Conservation (phyloP, 225 moss, liverwort and hornwort species). For the Pseudisothecium myosuroides region DNA sequence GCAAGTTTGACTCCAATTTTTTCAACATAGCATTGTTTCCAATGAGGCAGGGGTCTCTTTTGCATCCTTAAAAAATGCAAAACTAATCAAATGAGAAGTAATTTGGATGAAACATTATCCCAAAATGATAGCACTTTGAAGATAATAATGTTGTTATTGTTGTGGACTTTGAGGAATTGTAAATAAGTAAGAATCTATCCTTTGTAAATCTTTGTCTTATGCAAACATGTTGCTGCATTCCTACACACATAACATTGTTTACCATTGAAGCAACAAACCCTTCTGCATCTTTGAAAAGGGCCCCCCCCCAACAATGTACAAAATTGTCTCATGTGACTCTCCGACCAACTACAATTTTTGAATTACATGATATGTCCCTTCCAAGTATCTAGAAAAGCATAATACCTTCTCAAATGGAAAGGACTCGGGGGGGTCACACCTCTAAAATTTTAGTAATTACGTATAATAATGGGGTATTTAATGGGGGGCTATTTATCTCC, state of each 20-base stretch:
- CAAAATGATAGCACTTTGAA: background rate
- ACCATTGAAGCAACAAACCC: accelerated
- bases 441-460: too few species aligned
- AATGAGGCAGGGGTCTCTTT: background rate
- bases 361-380: accelerated
- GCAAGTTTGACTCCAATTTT: accelerated
- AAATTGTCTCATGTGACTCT: too few species aligned
- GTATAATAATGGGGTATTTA: too few species aligned
- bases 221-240: accelerated
- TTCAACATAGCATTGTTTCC: background rate
- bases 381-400: accelerated
- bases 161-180: too few species aligned
- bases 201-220: background rate
- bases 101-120: background rate
- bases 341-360: background rate
- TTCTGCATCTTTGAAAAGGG: accelerated
- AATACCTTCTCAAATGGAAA: background rate
- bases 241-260: background rate
- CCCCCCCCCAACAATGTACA: accelerated
- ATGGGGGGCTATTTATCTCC: too few species aligned
- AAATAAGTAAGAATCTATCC: background rate
- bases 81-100: background rate
- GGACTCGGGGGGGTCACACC: too few species aligned
- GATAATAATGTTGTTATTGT: background rate
- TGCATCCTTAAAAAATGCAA: too few species aligned